Base-by-base conservation (phyloP, 805 yeast genomes). In the Sugiyamaella valdiviana region DNA sequence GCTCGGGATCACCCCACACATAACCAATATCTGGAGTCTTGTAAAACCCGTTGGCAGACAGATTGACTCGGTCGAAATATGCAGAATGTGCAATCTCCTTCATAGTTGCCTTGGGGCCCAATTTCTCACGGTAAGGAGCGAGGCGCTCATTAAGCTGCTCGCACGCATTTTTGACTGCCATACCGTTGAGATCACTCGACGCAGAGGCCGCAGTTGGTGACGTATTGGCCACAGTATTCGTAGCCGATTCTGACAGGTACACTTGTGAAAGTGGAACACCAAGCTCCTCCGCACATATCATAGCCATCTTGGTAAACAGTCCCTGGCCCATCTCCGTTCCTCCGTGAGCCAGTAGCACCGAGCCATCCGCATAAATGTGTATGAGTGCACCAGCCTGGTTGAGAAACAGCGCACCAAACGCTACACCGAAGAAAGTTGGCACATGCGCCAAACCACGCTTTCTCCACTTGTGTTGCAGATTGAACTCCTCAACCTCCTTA, bases 261-360 rank as follows among this genome's bases (percentile, higher is more conserved):
- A 71, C 68, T 35, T 67, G 59, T 3, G 70, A 73, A 35, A 71
- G 54, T 1, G 74, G 69, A 16, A 72, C 72, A 2, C 63, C 62
- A 22, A 74, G 63, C 46, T 69, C 75, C 42, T 68, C 61, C 1
- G 78, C 77, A 16, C 72, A 71, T 36, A 74, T 60, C 76, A 72
- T 73, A 6, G 68, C 65, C 77, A 74, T 73, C 54, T 74, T 73
- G 9, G 77, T 74, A 45, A 70, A 67, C 37, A 73, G 56, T 16
- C 78, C 78, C 56, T 73, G 78, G 15, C 78, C 78, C 65, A 73
- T 73, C 48, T 73, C 78, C 10, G 73, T 73, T 47, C 78, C 78
- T 42, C 77, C 78, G 42, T 72, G 75, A 14, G 76, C 61, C 14
- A 73, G 59, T 14, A 74, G 56, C 9, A 73, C 65, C n/a, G 76